Conservation (phyloP, 768 basidiomycete species). For the Leccinellum luteum region DNA sequence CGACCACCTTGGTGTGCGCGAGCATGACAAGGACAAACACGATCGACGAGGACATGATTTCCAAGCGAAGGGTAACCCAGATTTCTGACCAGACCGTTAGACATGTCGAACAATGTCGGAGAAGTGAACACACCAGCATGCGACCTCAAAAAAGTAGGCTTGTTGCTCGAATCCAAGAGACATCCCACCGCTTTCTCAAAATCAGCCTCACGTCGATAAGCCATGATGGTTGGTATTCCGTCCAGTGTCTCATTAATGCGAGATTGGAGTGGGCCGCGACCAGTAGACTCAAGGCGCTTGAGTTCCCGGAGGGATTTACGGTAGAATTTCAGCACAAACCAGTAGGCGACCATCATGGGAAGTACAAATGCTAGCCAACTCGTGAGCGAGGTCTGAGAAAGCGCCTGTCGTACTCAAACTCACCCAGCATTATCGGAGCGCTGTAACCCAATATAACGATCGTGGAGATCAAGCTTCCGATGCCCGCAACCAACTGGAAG, state of each 20-base stretch:
- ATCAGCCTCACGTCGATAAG: constrained; percentile 38
- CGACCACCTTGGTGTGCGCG: constrained; percentile 25
- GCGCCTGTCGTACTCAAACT: constrained; percentile 25
- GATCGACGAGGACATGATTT: constrained; percentile 26
- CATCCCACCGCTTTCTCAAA: constrained; percentile 21
- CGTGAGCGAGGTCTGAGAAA: constrained; percentile 18
- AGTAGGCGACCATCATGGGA: constrained; percentile 34
- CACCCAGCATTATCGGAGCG: constrained; percentile 34
- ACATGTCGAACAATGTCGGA: background rate
- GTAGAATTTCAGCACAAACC: constrained; percentile 44
- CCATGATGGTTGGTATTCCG: constrained; percentile 46
- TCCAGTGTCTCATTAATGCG: constrained; percentile 51
- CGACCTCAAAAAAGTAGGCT: constrained; percentile 25
- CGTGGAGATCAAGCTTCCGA: constrained; percentile 25
- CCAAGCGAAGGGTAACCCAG: constrained; percentile 32
- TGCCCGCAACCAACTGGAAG: constrained; percentile 25
- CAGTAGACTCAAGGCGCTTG: constrained; percentile 43
- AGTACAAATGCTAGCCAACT: constrained; percentile 18
- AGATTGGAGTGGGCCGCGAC: constrained; percentile 48
- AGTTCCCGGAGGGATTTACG: constrained; percentile 47
- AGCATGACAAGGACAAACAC: constrained; percentile 27
- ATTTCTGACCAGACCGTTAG: constrained; percentile 21
- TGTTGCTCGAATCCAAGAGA: constrained; percentile 28
- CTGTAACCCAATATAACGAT: constrained; percentile 23
- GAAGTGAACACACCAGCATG: constrained; percentile 21